Evolutionary conservation across 2,329 filamentous ascomycete genomes (phyloP), one percentile per base, ranked within the genome.

Genomic region (Paecilomyces sp.): DNA sequence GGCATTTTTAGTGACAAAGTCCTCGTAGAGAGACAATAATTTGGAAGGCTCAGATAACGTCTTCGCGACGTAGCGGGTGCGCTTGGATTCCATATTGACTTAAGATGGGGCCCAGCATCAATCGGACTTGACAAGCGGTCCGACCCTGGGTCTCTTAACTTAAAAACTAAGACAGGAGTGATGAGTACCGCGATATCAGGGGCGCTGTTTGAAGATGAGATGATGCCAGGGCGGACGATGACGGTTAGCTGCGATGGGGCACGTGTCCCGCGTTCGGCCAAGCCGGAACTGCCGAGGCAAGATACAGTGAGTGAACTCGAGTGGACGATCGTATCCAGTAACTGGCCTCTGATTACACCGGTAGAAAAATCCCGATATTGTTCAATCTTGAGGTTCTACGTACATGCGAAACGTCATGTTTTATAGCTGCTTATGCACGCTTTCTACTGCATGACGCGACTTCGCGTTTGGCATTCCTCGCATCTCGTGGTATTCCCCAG

Each of bases 1-100:
- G 62, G 92, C 88, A 74, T 99, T 99, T 78, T 93, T 94, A 63
- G 90, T 89, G 79, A 99, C 93, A 77, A 97, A 97, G 65, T 94
- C 88, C 60, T 77, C 76, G 57, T 77, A 77, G 25, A 76, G 61
- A 34, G 67, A 68, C 18, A 76, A 61, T 70, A 75, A 75, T 62
- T 75, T 77, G 0, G 71, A 72, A n/a, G 75, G 74, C 36, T 47
- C 41, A 11, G 41, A 47, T 22, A 47, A 47, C 6, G 41, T 47
- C 41, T 47, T 47, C 69, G 67, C 52, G 74, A 63, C 60, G 76
- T 64, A 53, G 61, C 68, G 28, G 67, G 60, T 22, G 18, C 41
- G 41, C 18, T 47, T 47, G 4, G 41, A 66, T 60, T 73, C 71
- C 74, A 76, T 77, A 50, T 59, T 47, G 41, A 47, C n/a, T 47